Evolutionary conservation across 345 rosid species (phyloP).

Genomic region (Camelina sativa): DNA sequence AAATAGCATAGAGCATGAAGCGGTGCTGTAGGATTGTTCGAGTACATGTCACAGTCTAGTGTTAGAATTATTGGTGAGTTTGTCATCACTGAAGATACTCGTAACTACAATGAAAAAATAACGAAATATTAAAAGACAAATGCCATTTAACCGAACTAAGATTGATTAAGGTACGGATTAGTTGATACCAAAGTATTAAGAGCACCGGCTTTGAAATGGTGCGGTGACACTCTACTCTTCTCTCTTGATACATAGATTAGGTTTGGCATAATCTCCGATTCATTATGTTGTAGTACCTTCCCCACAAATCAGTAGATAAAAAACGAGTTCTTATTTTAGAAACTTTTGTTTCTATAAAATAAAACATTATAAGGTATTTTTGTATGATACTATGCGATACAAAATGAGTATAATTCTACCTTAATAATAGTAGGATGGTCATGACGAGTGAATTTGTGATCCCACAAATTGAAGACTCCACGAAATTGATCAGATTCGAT

Average conservation of each 20-base stretch:
- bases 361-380: not conserved
- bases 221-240: conserved; percentile 53
- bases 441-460: conserved; percentile 48
- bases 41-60: conserved; percentile 74
- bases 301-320: not conserved
- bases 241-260: conserved; percentile 65
- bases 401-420: conserved; percentile 32
- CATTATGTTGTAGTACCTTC: conserved; percentile 53
- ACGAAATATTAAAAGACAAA: not conserved
- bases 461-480: no score
- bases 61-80: conserved; percentile 66
- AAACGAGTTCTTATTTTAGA: not conserved
- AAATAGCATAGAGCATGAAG: conserved; percentile 56
- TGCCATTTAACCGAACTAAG: not conserved
- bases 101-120: conserved; percentile 45
- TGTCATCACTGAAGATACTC: conserved; percentile 67
- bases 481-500: no score
- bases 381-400: not conserved
- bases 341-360: not conserved
- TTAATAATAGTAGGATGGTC: conserved; percentile 71
- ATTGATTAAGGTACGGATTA: not conserved
- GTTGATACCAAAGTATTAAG: conserved; percentile 60
- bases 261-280: conserved; percentile 54
- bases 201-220: conserved; percentile 79
- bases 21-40: conserved; percentile 64